Percentiles rank a stretch among this genome's conserved stretches.
These are phyloP conservation scores for Chimonanthus salicifolius DNA, from an alignment of 164 flowering plant genomes.

Conservation along the genomic window DNA sequence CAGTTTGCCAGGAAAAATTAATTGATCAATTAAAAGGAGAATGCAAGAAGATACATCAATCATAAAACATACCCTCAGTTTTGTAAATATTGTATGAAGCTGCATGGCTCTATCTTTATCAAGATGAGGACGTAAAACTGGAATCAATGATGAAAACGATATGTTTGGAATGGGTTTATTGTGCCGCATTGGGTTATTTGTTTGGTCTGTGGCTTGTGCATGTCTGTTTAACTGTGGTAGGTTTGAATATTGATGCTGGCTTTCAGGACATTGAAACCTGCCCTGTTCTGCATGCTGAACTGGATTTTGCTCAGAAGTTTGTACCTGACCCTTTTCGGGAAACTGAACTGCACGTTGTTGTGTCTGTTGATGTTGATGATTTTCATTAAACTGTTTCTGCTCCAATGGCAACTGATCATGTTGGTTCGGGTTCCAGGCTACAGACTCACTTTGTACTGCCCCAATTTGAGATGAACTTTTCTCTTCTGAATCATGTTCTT, in stretches of 20 bases:
- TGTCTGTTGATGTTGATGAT: constrained; percentile 20
- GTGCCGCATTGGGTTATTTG: constrained; percentile 22
- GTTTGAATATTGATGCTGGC: constrained; percentile 38
- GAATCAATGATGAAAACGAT: constrained; percentile 70
- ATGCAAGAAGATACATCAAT: background rate
- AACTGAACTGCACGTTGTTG: constrained; percentile 19
- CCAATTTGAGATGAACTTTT: background rate
- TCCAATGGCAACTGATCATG: constrained; percentile 23
- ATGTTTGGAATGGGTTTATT: constrained; percentile 17
- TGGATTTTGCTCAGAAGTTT: constrained; percentile 35
- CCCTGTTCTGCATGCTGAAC: constrained; percentile 27
- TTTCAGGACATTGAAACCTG: constrained; percentile 25
- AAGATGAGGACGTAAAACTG: constrained; percentile 66
- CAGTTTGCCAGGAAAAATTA: too few relatives aligned
- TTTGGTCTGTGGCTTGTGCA: constrained; percentile 26
- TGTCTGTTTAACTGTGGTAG: constrained; percentile 44
- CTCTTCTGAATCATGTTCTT: constrained; percentile 30
- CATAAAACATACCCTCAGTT: constrained; percentile 48
- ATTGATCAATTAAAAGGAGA: too few relatives aligned
- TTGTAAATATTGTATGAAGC: constrained; percentile 52
- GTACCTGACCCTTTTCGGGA: constrained; percentile 13
- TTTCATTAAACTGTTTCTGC: constrained; percentile 28
- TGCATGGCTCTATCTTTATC: constrained; percentile 84
- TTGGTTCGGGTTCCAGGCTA: constrained; percentile 34
- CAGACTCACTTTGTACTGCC: constrained; percentile 27